A percentile compares a stretch with the other conserved stretches of the same genome.
Conservation (phyloP, 345 rosid species). For the Ricinus communis region DNA sequence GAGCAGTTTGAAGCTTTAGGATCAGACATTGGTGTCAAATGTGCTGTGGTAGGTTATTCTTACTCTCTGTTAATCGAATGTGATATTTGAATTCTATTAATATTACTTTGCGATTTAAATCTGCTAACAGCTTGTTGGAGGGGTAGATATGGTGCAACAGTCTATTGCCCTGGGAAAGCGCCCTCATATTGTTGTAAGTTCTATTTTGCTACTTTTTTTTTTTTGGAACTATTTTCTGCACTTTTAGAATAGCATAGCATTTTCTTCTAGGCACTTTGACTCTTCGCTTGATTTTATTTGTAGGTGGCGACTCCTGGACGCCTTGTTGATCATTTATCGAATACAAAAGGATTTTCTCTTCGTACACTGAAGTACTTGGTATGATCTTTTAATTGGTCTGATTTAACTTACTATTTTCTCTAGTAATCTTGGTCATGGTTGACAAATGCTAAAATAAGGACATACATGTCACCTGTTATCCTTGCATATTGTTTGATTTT, state of each 20-base stretch:
- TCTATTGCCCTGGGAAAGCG: constrained; percentile 69
- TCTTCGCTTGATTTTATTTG: background rate
- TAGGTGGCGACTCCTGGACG: constrained; percentile 98
- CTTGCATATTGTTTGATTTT: background rate
- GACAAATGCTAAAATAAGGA: background rate
- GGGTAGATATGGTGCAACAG: constrained; percentile 85
- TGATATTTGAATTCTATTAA: background rate
- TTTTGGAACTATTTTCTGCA: background rate
- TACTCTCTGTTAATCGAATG: background rate
- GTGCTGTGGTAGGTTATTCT: constrained; percentile 74
- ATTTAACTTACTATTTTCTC: background rate
- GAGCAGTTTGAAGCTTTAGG: constrained; percentile 96
- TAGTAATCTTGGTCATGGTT: background rate
- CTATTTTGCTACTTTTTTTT: background rate
- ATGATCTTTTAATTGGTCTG: constrained; percentile 17
- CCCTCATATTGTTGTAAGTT: constrained; percentile 78
- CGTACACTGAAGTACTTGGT: constrained; percentile 79
- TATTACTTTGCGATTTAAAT: background rate
- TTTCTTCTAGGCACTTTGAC: background rate
- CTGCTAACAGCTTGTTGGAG: constrained; percentile 84
- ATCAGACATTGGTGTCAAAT: constrained; percentile 67
- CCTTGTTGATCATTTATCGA: constrained; percentile 78
- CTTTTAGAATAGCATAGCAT: background rate
- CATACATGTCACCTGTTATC: background rate
- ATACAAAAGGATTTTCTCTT: constrained; percentile 90